Percentiles rank a stretch among this genome's conserved stretches.
Conservation (phyloP, 176 grass and related monocot species). For the Metroxylon sagu region DNA sequence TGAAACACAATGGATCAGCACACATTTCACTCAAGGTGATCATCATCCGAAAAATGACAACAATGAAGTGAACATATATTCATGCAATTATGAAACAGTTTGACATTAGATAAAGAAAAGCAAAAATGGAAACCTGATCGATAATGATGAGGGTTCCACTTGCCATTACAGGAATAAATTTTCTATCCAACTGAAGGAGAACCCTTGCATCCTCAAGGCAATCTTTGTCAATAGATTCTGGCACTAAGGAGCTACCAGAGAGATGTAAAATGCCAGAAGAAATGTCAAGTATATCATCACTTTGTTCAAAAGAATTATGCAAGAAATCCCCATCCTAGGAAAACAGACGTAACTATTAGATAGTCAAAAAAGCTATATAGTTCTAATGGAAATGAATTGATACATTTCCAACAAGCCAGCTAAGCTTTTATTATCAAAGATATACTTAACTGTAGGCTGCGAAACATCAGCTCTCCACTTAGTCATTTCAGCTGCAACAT, state of each 20-base stretch:
- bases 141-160: slow-evolving; percentile 65
- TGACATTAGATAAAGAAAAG: background rate
- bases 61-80: too few relatives aligned
- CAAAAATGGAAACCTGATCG: slow-evolving; percentile 46
- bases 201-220: slow-evolving; percentile 74
- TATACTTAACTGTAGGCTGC: slow-evolving; percentile 60
- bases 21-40: too few relatives aligned
- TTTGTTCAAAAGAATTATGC: slow-evolving; percentile 30
- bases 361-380: slow-evolving; percentile 16
- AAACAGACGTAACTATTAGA: slow-evolving; percentile 23
- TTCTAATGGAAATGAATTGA: background rate
- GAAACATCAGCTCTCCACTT: slow-evolving; percentile 46
- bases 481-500: slow-evolving; percentile 45
- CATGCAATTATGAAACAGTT: background rate
- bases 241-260: slow-evolving; percentile 59
- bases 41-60: too few relatives aligned
- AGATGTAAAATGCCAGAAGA: slow-evolving; percentile 77
- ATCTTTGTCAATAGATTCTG: slow-evolving; percentile 64
- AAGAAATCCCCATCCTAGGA: slow-evolving; percentile 34
- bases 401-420: slow-evolving; percentile 5
- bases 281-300: slow-evolving; percentile 63
- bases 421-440: slow-evolving; percentile 1
- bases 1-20: too few relatives aligned
- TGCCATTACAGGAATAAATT: slow-evolving; percentile 92
- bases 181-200: slow-evolving; percentile 87